Conservation (phyloP, 2,329 filamentous ascomycete genomes). For the Pestalotiopsis sp. region DNA sequence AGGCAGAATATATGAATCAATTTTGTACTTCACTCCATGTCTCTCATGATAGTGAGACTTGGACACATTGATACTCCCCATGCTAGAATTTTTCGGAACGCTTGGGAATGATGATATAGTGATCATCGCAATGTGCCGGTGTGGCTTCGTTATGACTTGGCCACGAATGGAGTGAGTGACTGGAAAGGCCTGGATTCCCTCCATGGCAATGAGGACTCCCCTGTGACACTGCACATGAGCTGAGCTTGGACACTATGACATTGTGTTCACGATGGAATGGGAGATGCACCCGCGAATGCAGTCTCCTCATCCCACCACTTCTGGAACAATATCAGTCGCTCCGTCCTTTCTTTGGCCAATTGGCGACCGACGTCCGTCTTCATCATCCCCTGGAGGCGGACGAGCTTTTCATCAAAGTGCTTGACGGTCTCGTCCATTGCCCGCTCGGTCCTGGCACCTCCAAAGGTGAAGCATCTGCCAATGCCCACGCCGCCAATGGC, state of each 20-base stretch:
- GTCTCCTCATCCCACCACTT: conserved; percentile 62
- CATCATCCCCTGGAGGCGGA: conserved; percentile 66
- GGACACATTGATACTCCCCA: neutral
- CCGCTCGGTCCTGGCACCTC: conserved; percentile 60
- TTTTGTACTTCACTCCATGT: neutral
- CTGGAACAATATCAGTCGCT: conserved; percentile 54
- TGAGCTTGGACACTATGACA: neutral
- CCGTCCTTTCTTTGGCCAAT: conserved; percentile 57
- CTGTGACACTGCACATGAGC: neutral
- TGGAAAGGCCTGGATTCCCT: neutral
- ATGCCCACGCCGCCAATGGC: conserved; percentile 87
- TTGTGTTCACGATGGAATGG: neutral
- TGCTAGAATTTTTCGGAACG: neutral
- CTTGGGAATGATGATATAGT: neutral
- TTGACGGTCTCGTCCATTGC: conserved; percentile 68
- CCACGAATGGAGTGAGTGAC: too few species aligned
- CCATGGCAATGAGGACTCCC: neutral
- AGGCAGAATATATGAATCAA: neutral
- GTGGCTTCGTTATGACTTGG: too few species aligned
- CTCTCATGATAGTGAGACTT: neutral
- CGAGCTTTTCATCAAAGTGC: conserved; percentile 79
- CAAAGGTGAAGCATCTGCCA: conserved; percentile 76
- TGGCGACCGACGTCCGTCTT: conserved; percentile 60
- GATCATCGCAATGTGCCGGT: too few species aligned
- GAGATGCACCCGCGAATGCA: conserved; percentile 23